Percentiles rank a stretch among this genome's conserved stretches.
phyloP scores from a whole-genome alignment of 495 filamentous ascomycete genomes.

The Tuber aestivum region DNA sequence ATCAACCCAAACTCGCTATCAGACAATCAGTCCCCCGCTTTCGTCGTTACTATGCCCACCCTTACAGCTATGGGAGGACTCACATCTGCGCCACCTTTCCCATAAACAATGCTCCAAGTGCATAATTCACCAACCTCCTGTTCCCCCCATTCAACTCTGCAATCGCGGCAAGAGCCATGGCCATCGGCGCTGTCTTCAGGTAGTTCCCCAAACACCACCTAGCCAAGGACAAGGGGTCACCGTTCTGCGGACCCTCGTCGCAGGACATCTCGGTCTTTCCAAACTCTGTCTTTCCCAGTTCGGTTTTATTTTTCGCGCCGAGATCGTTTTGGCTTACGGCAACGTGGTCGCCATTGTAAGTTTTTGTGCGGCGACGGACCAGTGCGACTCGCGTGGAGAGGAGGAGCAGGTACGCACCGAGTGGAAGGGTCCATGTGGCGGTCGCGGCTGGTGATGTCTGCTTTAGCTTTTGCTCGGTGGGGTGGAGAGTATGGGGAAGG shows the following conservation, averaged over 20 bases:
- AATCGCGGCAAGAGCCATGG: constrained; percentile 35
- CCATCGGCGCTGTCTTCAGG: constrained; percentile 26
- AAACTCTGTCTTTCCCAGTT: not conserved
- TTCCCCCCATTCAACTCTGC: constrained; percentile 54
- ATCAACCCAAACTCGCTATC: constrained; percentile 36
- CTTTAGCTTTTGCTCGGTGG: constrained; percentile 46
- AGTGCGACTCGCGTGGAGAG: constrained; percentile 46
- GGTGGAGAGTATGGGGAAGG: constrained; percentile 48
- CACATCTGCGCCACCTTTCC: constrained; percentile 26
- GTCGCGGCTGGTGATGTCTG: constrained; percentile 45
- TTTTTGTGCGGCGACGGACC: no score
- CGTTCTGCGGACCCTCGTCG: not conserved
- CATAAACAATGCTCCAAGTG: constrained; percentile 24
- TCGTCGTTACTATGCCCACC: not conserved
- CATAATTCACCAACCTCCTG: constrained; percentile 29
- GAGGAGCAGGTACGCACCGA: constrained; percentile 46
- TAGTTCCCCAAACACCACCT: constrained; percentile 25
- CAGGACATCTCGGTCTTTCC: not conserved
- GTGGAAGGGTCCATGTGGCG: constrained; percentile 28
- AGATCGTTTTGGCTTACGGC: constrained; percentile 24
- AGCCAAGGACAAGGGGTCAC: constrained; percentile 23
- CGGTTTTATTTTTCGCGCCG: constrained; percentile 8
- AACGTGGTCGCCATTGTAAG: constrained; percentile 35
- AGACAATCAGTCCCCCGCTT: not conserved
- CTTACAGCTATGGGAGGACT: constrained; percentile 4